Evolutionary conservation across 176 grass and related monocot species (phyloP), one percentile per base, ranked within the genome.

Genomic region (Aegilops sharonensis): DNA sequence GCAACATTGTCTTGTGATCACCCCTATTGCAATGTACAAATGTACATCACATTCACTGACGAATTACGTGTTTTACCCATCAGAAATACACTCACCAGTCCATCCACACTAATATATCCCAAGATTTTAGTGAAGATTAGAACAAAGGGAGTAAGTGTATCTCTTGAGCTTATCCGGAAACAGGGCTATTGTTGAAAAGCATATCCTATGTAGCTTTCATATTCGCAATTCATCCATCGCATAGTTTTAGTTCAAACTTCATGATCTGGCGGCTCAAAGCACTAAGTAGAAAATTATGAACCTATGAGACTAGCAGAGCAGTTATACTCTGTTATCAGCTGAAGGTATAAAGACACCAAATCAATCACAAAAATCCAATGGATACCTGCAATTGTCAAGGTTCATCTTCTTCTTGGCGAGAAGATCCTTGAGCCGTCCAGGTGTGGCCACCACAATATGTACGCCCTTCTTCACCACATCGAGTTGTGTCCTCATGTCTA

Each of bases 381-480:
- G 47, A 45, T 30, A 94, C 97, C 97, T 94, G 94, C 97, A 98
- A 62, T 96, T 98, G 27, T 96, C 92, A 9, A 98, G 93, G 75
- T 98, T 98, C 97, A 98, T 96, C 83, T 94, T 96, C 75, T 98
- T 98, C 85, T 98, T 98, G 13, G 97, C 92, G 24, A 98, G 97
- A 54, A 98, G 80, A 87, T 98, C 97, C 78, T 98, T 98, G 20
- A 98, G 89, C 9, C 97, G 84, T 37, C 97, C 97, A 59, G 97
- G 97, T 2, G 97, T 98, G 7, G 97, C 97, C 34, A 98, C 97
- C 15, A 94, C 94, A 67, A 98, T 98, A 84, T 98, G 97, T 21
- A 98, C 94, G 0, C 94, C 97, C 83, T 94, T 96, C 84, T 98
- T 98, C 23, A 98, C 87, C 24, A 94, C 89, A 39, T 98, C 97